phyloP scores from a whole-genome alignment of 768 basidiomycete species.

The Leucocoprinus sp. region DNA sequence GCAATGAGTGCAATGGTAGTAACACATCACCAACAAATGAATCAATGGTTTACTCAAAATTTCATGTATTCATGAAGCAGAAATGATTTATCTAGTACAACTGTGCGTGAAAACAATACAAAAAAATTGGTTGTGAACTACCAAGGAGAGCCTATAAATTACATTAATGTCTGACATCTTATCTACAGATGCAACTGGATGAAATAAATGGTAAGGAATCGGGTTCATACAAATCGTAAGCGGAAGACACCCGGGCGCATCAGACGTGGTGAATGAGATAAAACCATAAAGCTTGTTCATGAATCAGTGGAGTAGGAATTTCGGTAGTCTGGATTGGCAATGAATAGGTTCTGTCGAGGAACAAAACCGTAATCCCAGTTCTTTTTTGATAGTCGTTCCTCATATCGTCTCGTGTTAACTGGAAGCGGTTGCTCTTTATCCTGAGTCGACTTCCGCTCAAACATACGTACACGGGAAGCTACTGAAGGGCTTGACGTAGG shows the following conservation, averaged over 20 bases:
- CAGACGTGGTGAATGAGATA: background rate
- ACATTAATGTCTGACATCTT: too few relatives aligned
- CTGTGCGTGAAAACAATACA: too few relatives aligned
- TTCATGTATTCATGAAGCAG: too few relatives aligned
- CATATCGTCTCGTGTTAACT: constrained; percentile 33
- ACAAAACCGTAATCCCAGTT: constrained; percentile 56
- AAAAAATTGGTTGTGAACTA: too few relatives aligned
- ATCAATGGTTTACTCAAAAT: too few relatives aligned
- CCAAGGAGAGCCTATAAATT: too few relatives aligned
- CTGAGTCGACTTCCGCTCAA: constrained; percentile 52
- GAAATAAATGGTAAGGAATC: too few relatives aligned
- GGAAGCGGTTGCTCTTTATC: constrained; percentile 28
- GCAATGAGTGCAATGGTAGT: too few relatives aligned
- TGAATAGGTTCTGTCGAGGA: constrained; percentile 53
- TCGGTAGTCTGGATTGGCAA: constrained; percentile 62
- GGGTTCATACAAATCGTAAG: background rate
- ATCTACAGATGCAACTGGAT: too few relatives aligned
- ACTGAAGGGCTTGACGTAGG: constrained; percentile 27
- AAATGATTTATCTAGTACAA: too few relatives aligned
- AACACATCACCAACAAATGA: too few relatives aligned
- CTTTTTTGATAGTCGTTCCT: constrained; percentile 30
- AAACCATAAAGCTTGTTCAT: constrained; percentile 11
- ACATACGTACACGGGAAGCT: constrained; percentile 44
- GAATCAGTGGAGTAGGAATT: constrained; percentile 7
- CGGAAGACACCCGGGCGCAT: background rate